These are phyloP conservation scores for Keithomyces neogunnii DNA, from an alignment of 2,329 filamentous ascomycete species.

Conservation along the genomic window DNA sequence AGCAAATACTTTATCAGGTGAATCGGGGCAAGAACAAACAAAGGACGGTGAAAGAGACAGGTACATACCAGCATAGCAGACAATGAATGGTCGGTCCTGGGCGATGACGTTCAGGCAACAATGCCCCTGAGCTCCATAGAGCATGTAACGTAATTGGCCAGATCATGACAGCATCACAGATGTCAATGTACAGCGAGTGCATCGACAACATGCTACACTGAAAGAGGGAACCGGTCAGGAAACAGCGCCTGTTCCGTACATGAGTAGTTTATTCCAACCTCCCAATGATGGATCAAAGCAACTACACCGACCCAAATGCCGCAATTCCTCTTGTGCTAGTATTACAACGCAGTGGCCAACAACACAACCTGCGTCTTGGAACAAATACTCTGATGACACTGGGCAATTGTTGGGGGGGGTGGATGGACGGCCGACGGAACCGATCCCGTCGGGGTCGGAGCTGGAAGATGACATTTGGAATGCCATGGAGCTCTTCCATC, in stretches of 20 bases:
- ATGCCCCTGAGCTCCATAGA: too few relatives aligned
- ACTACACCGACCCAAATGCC: background rate
- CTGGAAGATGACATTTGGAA: background rate
- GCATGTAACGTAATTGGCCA: background rate
- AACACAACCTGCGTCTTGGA: background rate
- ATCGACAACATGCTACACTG: background rate
- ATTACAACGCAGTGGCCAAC: background rate
- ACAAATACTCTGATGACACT: background rate
- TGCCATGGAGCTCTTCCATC: background rate
- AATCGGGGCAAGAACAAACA: background rate
- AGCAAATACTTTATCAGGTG: background rate
- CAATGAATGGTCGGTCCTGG: too few relatives aligned
- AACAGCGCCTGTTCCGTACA: background rate
- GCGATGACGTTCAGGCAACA: too few relatives aligned
- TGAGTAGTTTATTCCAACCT: background rate
- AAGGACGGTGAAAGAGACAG: background rate
- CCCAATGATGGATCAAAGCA: background rate
- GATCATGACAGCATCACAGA: background rate
- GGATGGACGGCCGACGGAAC: constrained; percentile 1
- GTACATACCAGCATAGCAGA: too few relatives aligned
- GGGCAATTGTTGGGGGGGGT: background rate
- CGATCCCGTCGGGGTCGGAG: constrained; percentile 1
- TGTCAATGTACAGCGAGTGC: background rate
- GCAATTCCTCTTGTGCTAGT: background rate
- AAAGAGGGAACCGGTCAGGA: constrained; percentile 2